phyloP scores from a whole-genome alignment of 1,284 basidiomycete genomes.

The Xerocomus cyaneibrunnescens region DNA sequence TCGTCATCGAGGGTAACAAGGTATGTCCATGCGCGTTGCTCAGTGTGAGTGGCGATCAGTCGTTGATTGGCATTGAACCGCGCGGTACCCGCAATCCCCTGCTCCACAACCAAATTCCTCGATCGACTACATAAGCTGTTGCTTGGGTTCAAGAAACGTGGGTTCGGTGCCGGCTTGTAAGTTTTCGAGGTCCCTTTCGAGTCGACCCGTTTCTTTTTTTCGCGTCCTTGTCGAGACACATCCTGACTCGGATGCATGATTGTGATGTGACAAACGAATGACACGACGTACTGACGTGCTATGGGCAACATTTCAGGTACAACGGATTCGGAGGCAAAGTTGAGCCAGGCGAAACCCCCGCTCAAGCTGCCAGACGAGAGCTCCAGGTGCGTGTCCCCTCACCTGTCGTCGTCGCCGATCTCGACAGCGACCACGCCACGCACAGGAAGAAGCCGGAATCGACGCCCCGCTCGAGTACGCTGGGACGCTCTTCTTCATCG shows the following conservation, averaged over 20 bases:
- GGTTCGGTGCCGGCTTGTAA: constrained; percentile 45
- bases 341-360: constrained; percentile 42
- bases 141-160: constrained; percentile 49
- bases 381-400: constrained; percentile 33
- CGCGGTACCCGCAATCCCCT: neutral
- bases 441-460: constrained; percentile 78
- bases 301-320: constrained; percentile 38
- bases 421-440: too few relatives aligned
- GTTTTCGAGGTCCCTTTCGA: too few relatives aligned
- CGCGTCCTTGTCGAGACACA: neutral
- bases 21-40: constrained; percentile 9
- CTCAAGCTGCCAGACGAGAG: constrained; percentile 44
- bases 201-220: too few relatives aligned
- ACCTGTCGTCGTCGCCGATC: neutral
- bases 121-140: constrained; percentile 40
- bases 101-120: neutral
- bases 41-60: neutral
- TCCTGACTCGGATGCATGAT: too few relatives aligned
- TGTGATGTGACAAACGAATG: too few relatives aligned
- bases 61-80: neutral
- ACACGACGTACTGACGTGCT: neutral
- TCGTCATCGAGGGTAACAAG: constrained; percentile 34
- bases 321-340: constrained; percentile 55
- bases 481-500: constrained; percentile 62
- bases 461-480: constrained; percentile 54